phyloP scores from a whole-genome alignment of 2,329 filamentous ascomycete species.

The Neofusicoccum cordaticola region DNA sequence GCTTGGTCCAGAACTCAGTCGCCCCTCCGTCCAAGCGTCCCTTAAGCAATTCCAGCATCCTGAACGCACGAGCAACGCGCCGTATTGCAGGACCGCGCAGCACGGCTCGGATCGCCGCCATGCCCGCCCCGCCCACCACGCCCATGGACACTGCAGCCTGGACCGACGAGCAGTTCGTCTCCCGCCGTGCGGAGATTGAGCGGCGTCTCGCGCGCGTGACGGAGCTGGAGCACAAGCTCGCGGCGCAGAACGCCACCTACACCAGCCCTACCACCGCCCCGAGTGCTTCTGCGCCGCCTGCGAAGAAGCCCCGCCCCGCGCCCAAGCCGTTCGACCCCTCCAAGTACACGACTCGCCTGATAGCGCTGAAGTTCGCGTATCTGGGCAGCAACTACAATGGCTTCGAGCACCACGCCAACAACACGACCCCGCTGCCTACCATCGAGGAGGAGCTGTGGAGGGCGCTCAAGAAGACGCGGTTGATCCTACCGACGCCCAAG shows the following conservation, averaged over 20 bases:
- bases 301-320: slow-evolving; percentile 29
- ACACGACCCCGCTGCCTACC: slow-evolving; percentile 67
- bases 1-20: neutral
- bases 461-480: slow-evolving; percentile 73
- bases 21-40: neutral
- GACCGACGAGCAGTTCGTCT: slow-evolving; percentile 16
- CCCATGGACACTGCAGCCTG: slow-evolving; percentile 11
- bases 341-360: slow-evolving; percentile 76
- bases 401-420: slow-evolving; percentile 79
- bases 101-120: slow-evolving; percentile 6
- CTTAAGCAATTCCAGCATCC: slow-evolving; percentile 2
- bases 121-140: neutral
- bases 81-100: slow-evolving; percentile 7
- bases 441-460: slow-evolving; percentile 95
- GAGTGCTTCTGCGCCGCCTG: neutral
- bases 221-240: slow-evolving; percentile 65
- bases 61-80: neutral
- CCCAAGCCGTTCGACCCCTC: slow-evolving; percentile 67
- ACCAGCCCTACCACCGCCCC: slow-evolving; percentile 8
- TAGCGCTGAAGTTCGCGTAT: slow-evolving; percentile 93
- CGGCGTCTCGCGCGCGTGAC: slow-evolving; percentile 67
- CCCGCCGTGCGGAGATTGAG: slow-evolving; percentile 31
- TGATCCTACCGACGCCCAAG: slow-evolving; percentile 67
- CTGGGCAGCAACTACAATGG: slow-evolving; percentile 88
- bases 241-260: slow-evolving; percentile 45